Evolutionary conservation across 2,329 filamentous ascomycete species (phyloP).

Genomic region (Didymella lethalis): DNA sequence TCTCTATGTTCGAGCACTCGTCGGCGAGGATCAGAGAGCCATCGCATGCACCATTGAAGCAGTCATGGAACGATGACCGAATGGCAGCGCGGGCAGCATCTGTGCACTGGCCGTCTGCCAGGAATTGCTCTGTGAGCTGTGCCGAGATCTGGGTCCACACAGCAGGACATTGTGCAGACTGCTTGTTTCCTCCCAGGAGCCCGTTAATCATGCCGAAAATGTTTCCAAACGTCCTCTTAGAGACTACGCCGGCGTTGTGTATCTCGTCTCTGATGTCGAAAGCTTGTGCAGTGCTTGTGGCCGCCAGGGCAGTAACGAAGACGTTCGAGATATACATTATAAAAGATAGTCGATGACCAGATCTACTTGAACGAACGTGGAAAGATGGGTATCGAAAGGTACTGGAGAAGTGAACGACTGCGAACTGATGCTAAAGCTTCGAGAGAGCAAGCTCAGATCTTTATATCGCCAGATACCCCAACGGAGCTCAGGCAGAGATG

Average conservation of each 20-base stretch:
- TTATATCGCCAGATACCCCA: constrained; percentile 31
- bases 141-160: constrained; percentile 46
- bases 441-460: constrained; percentile 13
- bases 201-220: constrained; percentile 19
- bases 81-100: constrained; percentile 49
- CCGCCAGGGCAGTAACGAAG: constrained; percentile 37
- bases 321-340: constrained; percentile 49
- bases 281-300: constrained; percentile 37
- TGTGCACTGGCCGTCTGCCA: constrained; percentile 46
- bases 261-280: constrained; percentile 34
- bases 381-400: constrained; percentile 6
- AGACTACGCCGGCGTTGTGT: constrained; percentile 19
- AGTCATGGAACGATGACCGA: constrained; percentile 47
- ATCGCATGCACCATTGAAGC: constrained; percentile 49
- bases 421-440: constrained; percentile 19
- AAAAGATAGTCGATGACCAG: constrained; percentile 11
- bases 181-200: constrained; percentile 17
- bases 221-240: constrained; percentile 29
- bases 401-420: constrained; percentile 23
- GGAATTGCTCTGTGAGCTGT: constrained; percentile 44
- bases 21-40: constrained; percentile 48
- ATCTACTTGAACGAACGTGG: constrained; percentile 22
- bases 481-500: constrained; percentile 26
- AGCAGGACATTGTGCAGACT: constrained; percentile 34
- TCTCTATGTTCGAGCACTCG: constrained; percentile 48